These are phyloP conservation scores for Diospyros lotus DNA, from an alignment of 148 eudicot genomes.

Conservation along the genomic window DNA sequence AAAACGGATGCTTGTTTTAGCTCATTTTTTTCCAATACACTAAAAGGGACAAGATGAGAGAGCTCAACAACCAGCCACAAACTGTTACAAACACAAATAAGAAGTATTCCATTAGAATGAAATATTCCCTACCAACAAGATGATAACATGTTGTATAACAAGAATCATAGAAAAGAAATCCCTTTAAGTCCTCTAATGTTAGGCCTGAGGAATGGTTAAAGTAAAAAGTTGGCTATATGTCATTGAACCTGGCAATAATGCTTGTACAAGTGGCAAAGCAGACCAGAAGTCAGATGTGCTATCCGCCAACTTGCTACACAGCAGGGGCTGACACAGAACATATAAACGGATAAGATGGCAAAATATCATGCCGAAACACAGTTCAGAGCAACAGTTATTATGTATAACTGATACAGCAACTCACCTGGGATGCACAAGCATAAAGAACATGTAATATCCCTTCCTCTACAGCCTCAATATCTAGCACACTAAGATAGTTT, in stretches of 20 bases:
- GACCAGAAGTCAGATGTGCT: slow-evolving; percentile 61
- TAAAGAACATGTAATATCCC: slow-evolving; percentile 71
- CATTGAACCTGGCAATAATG: slow-evolving; percentile 68
- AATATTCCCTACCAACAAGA: background rate
- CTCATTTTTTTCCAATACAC: no score
- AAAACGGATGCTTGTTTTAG: no score
- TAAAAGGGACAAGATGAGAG: background rate
- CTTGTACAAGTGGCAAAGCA: slow-evolving; percentile 74
- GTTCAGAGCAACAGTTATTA: background rate
- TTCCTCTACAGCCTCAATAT: slow-evolving; percentile 63
- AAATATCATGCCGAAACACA: slow-evolving; percentile 5
- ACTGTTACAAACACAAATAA: background rate
- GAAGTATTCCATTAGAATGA: background rate
- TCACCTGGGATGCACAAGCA: slow-evolving; percentile 75
- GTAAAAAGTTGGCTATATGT: background rate
- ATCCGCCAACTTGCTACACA: slow-evolving; percentile 67
- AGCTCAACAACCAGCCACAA: background rate
- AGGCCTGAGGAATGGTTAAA: background rate
- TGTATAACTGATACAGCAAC: slow-evolving; percentile 13
- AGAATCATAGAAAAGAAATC: background rate
- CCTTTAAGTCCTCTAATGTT: background rate
- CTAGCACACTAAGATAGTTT: slow-evolving; percentile 51
- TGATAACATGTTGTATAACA: background rate
- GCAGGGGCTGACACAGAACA: slow-evolving; percentile 44
- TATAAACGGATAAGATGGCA: slow-evolving; percentile 4